phyloP scores from a whole-genome alignment of 2,329 filamentous ascomycete species.

The Stagonosporopsis cucurbitacearum region DNA sequence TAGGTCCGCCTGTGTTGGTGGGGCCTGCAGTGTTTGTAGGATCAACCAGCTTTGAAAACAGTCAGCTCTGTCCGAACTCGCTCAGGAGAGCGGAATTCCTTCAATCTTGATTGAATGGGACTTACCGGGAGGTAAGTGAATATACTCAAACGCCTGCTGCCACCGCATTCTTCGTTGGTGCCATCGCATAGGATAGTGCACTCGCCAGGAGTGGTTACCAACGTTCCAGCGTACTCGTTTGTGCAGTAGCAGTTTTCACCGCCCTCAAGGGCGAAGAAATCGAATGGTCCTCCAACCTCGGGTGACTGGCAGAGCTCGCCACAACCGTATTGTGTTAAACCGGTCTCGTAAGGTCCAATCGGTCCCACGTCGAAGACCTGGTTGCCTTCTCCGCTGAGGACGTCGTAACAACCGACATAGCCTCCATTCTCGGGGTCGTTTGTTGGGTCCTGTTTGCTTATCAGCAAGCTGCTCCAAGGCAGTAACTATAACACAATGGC shows the following conservation, averaged over 20 bases:
- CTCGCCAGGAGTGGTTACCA: not conserved
- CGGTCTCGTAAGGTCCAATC: not conserved
- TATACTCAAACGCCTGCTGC: not conserved
- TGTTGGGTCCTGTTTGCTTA: conserved; percentile 8
- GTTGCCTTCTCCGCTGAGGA: fast-evolving
- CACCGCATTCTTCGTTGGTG: conserved; percentile 3
- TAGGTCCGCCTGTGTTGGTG: too few relatives aligned
- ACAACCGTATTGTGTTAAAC: not conserved
- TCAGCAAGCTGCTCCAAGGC: conserved; percentile 17
- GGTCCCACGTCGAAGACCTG: too few relatives aligned
- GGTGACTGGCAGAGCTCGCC: not conserved
- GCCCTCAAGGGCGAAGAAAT: conserved; percentile 15
- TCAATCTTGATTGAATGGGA: not conserved
- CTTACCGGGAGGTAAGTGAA: not conserved
- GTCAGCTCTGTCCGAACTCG: not conserved
- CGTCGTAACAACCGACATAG: not conserved
- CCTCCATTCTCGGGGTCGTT: not conserved
- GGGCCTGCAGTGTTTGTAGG: too few relatives aligned
- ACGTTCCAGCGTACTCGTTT: not conserved
- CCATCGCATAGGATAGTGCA: not conserved
- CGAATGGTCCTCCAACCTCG: not conserved
- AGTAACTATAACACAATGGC: conserved; percentile 1
- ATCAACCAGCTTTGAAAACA: not conserved
- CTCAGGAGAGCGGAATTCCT: not conserved
- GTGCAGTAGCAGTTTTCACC: conserved; percentile 17